Evolutionary conservation across 169 alveolate species (phyloP), one percentile per base, ranked within the genome.

Genomic region (Plasmodium blacklocki): DNA sequence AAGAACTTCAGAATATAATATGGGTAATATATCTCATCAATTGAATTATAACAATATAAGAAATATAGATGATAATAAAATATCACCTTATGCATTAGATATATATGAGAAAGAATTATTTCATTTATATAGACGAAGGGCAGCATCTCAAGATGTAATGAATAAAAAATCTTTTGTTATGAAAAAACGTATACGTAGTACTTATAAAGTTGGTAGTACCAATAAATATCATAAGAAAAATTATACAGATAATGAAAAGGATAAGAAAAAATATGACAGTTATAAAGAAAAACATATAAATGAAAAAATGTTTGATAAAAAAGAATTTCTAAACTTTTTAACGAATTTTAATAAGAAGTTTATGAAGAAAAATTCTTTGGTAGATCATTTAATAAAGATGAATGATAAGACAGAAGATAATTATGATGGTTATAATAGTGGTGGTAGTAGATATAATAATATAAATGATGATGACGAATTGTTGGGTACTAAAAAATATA

Each of bases 191-290:
- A 49, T 78, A 49, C 45, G 89, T 39, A 78, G 89, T 58, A 50
- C 49, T 26, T 78, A 78, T 29, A 83, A 83, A 12, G 21, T 68
- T 19, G 85, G 85, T 26, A 39, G 47, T 39, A 39, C 11, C 11
- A 83, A 83, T 63, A 83, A 29, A 63, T 68, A 83, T 83, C 19
- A 83, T 73, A 83, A 83, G 14, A 68, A 59, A 45, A 83, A 83
- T 73, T 83, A 83, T 62, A 83, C 91, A 15, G 91, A 83, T 70
- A 58, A 83, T 83, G 91, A 83, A 63, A 83, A 68, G 43, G 91
- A 83, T 50, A 83, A 52, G 19, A 83, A 78, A 32, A 78, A 83
- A 49, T 32, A 43, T 26, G 58, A 12, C 63, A 62, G 52, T 15
- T 14, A 68, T 15, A 83, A 83, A 45, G 86, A 70, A 45, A 83